Conservation (phyloP, 2,329 filamentous ascomycete genomes). For the Penicillium sp. region DNA sequence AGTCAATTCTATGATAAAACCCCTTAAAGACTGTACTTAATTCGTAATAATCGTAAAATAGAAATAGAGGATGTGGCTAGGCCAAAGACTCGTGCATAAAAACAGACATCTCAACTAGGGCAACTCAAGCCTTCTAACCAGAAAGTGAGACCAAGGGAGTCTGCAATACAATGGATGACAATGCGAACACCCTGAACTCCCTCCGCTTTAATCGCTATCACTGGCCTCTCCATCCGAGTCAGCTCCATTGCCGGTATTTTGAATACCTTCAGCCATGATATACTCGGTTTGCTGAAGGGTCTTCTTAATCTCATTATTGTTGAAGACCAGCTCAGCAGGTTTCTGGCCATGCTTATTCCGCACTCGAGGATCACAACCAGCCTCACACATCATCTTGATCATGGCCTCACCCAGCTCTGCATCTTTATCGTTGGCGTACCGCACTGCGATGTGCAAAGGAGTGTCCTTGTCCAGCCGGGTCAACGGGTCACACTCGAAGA, state of each 20-base stretch:
- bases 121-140: background rate
- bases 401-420: constrained; percentile 43
- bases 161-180: background rate
- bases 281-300: constrained; percentile 48
- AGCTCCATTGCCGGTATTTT: constrained; percentile 32
- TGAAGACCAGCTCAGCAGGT: constrained; percentile 45
- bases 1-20: background rate
- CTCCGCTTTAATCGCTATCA: constrained; percentile 38
- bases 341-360: constrained; percentile 49
- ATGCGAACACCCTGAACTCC: background rate
- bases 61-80: constrained; percentile 11
- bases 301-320: constrained; percentile 43
- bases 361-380: constrained; percentile 49
- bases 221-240: constrained; percentile 41
- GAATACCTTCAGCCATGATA: constrained; percentile 46
- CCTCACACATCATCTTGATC: constrained; percentile 51
- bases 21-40: background rate
- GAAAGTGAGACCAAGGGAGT: background rate
- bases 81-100: constrained; percentile 15
- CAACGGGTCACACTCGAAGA: constrained; percentile 49
- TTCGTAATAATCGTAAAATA: constrained; percentile 22
- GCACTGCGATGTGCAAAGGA: constrained; percentile 46
- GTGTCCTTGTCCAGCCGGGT: constrained; percentile 48
- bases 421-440: constrained; percentile 48
- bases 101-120: constrained; percentile 6